Evolutionary conservation across 1,139 yeast species (phyloP), one percentile per base, ranked within the genome.

Genomic region (Lodderomyces theae): DNA sequence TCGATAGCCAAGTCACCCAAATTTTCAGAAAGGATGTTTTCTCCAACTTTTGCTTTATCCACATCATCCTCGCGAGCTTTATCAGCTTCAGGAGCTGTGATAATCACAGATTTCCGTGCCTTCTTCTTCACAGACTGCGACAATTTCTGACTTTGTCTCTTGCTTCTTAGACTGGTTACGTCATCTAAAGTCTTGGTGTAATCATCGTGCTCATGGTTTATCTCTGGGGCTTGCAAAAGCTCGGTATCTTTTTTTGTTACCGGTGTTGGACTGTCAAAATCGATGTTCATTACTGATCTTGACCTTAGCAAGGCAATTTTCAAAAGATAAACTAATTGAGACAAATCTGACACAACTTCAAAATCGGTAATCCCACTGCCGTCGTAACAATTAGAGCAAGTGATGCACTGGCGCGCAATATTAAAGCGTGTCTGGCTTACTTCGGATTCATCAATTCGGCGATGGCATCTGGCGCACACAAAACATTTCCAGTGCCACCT

Each of bases 401-500:
- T 57, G 0, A 82, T 69, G 7, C 49, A 45, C 4, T 56, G 54
- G n/a, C 49, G 54, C 6, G 40, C 34, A 18, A 56, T 52, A 41
- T 69, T 66, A 34, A 50, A 55, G 2, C 56, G 59, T 0, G 63
- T 57, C 3, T 57, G 50, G 38, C 69, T 66, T 52, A 72, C 72
- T 7, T 64, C 63, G 13, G 60, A 57, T 18, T 19, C 21, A 12
- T 47, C 44, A 12, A 79, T 63, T 1, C 46, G 45, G 30, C 69
- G 67, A 3, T 60, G 56, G 55, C 95, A 86, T 8, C 56, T 60
- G 0, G 76, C 58, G 54, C 97, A 90, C 7, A 57, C 56, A 44
- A 89, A 74, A 62, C 98, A 92, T 34, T 74, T 69, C 13, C 70
- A 47, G 57, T 92, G 98, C 97, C 97, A 92, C 51, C 96, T 76